Conservation (phyloP, 148 eudicot genomes). For the Persicaria maculosa region DNA sequence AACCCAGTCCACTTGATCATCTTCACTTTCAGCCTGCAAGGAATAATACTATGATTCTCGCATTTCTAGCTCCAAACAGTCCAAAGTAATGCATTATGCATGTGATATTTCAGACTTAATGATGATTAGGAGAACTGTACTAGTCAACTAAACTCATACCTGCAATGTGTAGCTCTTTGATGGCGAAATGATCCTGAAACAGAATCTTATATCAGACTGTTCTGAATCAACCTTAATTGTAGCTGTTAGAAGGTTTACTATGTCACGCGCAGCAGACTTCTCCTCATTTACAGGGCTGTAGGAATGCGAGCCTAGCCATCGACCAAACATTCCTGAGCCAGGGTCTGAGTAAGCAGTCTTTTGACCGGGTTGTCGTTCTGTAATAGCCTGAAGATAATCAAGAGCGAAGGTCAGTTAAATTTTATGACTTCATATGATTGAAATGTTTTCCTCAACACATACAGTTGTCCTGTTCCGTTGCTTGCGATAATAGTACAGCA, state of each 20-base stretch:
- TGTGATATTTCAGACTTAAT: neutral
- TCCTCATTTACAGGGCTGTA: conserved; percentile 65
- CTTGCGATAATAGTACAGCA: conserved; percentile 92
- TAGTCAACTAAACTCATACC: conserved; percentile 31
- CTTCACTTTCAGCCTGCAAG: conserved; percentile 76
- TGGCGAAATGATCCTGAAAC: conserved; percentile 94
- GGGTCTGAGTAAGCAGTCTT: conserved; percentile 32
- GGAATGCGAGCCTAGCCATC: conserved; percentile 85
- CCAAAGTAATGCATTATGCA: neutral
- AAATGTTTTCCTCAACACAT: conserved; percentile 29
- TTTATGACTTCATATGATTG: neutral
- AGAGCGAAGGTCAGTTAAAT: neutral
- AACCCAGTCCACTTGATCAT: conserved; percentile 94
- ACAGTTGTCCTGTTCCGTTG: conserved; percentile 68
- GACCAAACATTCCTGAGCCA: conserved; percentile 71
- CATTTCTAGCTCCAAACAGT: too few relatives aligned
- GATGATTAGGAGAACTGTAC: conserved; percentile 3
- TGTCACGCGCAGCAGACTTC: conserved; percentile 83
- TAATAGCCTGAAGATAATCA: neutral
- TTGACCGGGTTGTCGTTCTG: conserved; percentile 11
- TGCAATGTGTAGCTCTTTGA: conserved; percentile 85
- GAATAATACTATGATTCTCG: conserved; percentile 3
- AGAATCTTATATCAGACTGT: conserved; percentile 81
- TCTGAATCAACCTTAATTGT: conserved; percentile 89
- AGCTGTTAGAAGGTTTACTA: conserved; percentile 80